Conservation (phyloP, 2,329 filamentous ascomycete genomes). For the Aspergillus amoenus region DNA sequence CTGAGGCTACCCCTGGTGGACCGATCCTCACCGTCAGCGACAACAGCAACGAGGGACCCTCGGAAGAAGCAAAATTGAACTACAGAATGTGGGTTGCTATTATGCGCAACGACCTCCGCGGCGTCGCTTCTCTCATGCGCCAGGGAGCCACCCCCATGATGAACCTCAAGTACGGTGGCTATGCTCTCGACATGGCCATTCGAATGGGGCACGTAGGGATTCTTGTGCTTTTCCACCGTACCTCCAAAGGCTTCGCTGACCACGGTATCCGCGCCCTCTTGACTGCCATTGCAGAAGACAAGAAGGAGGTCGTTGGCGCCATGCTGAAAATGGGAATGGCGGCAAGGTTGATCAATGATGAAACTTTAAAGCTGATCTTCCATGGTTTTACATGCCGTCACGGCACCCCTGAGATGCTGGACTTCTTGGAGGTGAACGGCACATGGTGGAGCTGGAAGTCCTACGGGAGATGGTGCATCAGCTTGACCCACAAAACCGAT, state of each 20-base stretch:
- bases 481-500: neutral
- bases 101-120: no score
- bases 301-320: conserved; percentile 6
- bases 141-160: no score
- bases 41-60: no score
- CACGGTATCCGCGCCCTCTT: conserved; percentile 11
- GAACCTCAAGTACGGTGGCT: no score
- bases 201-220: neutral
- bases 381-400: neutral
- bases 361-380: neutral
- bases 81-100: no score
- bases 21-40: no score
- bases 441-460: neutral
- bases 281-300: conserved; percentile 8
- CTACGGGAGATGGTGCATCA: neutral
- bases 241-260: conserved; percentile 1
- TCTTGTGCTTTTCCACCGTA: conserved; percentile 9
- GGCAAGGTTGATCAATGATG: conserved; percentile 9
- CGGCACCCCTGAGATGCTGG: neutral
- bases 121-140: no score
- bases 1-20: no score
- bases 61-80: no score
- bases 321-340: conserved; percentile 18
- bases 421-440: neutral
- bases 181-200: no score